Evolutionary conservation across 495 filamentous ascomycete species (phyloP).

Genomic region (Aspergillus baeticus): DNA sequence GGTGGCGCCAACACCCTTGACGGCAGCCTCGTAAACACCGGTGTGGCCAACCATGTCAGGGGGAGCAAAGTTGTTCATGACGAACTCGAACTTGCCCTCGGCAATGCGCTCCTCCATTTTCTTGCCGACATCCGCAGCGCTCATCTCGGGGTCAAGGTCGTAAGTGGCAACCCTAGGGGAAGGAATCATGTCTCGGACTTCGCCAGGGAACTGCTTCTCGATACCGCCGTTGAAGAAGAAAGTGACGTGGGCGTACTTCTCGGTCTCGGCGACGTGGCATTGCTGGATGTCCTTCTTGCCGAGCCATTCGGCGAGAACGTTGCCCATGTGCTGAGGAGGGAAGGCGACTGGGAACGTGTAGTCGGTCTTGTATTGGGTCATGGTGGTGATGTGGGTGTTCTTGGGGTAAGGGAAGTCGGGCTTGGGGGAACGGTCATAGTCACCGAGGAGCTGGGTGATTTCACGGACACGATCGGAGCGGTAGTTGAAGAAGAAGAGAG

Average conservation of each 20-base stretch:
- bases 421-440: slow-evolving; percentile 81
- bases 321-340: slow-evolving; percentile 90
- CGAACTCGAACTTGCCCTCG: slow-evolving; percentile 81
- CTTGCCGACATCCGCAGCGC: slow-evolving; percentile 79
- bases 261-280: slow-evolving; percentile 95
- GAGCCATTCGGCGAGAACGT: slow-evolving; percentile 95
- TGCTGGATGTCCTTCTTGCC: slow-evolving; percentile 83
- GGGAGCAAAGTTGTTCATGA: slow-evolving; percentile 99
- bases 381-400: slow-evolving; percentile 86
- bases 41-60: slow-evolving; percentile 99
- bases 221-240: slow-evolving; percentile 99
- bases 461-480: slow-evolving; percentile 97
- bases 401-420: slow-evolving; percentile 95
- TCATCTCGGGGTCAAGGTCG: slow-evolving; percentile 96
- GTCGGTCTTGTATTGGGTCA: slow-evolving; percentile 98
- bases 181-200: slow-evolving; percentile 76
- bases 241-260: slow-evolving; percentile 99
- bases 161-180: slow-evolving; percentile 88
- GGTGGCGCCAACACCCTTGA: slow-evolving; percentile 78
- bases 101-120: slow-evolving; percentile 81
- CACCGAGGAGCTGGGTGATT: slow-evolving; percentile 90
- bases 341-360: slow-evolving; percentile 94
- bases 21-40: slow-evolving; percentile 94
- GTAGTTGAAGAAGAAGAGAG: slow-evolving; percentile 99
- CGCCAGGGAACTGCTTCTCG: slow-evolving; percentile 91